Percentiles rank a stretch among this genome's conserved stretches.
These are phyloP conservation scores for Cotoneaster glaucophyllus DNA, from an alignment of 306 rosid species.

Conservation along the genomic window DNA sequence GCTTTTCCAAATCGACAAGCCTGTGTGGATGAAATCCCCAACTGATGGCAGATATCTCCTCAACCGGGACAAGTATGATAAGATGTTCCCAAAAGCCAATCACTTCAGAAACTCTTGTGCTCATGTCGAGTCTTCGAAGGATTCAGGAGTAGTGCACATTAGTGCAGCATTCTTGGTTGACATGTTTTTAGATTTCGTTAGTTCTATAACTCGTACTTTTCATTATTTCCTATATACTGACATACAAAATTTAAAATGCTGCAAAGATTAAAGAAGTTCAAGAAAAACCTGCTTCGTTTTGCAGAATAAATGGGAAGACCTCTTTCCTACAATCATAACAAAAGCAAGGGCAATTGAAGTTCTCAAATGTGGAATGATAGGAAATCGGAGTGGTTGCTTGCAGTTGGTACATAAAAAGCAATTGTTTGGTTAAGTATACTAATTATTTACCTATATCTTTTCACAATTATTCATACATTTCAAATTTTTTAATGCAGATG, in stretches of 20 bases:
- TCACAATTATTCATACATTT: background rate
- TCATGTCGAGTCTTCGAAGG: constrained; percentile 53
- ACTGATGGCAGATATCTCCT: constrained; percentile 26
- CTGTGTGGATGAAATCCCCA: constrained; percentile 42
- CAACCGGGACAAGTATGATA: constrained; percentile 39
- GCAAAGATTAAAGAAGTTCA: background rate
- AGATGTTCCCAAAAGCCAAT: constrained; percentile 16
- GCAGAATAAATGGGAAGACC: constrained; percentile 56
- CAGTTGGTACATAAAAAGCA: constrained; percentile 33
- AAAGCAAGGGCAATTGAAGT: constrained; percentile 43
- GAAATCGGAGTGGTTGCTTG: constrained; percentile 40
- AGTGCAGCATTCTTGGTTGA: constrained; percentile 37
- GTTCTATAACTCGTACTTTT: background rate
- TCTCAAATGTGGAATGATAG: constrained; percentile 34
- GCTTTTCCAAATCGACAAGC: constrained; percentile 35
- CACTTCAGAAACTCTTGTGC: constrained; percentile 15
- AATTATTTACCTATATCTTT: background rate
- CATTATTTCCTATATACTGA: background rate
- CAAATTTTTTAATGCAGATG: constrained; percentile 38
- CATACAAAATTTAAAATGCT: background rate
- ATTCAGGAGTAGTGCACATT: constrained; percentile 40
- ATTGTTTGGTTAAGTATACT: background rate
- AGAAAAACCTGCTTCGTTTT: background rate
- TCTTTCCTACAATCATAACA: constrained; percentile 55
- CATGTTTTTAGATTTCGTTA: constrained; percentile 47